Evolutionary conservation across 1,284 basidiomycete genomes (phyloP), one percentile per base, ranked within the genome.

Genomic region (Rhodotorula sp.): DNA sequence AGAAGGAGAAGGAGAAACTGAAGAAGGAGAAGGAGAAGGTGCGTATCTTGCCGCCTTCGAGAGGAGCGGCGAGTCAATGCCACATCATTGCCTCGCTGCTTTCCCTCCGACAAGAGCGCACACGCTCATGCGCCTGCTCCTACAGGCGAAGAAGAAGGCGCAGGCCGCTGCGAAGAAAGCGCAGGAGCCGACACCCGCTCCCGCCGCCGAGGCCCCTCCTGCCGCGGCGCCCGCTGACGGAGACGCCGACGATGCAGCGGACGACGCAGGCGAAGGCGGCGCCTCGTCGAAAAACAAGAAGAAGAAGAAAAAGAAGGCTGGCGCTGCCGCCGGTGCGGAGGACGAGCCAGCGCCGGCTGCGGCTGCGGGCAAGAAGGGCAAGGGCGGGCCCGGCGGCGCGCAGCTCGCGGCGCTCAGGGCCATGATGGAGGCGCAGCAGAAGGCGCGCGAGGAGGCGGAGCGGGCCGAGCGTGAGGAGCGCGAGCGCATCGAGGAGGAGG

Each of bases 21-120:
- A 96, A 96, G 87, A 96, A 96, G 82, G 93, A 96, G 82, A 87
- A 88, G 70, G 93, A 96, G 84, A 95, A 95, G 89, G 92, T 89
- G 63, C 49, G 80, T 34, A 8, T 8, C 3, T 7, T 8, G 25
- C 23, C 57, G 60, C 67, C 42, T 42, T 46, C 62, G 23, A 14
- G 49, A 23, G 48, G 14, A 49, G 16, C 14, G 17, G 48, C 48
- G 48, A 17, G 7, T 49, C 14, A 49, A 17, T 17, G 7, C 48
- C 19, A 50, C 21, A 21, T 16, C 49, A 19, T 34, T 14, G 21
- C 19, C 54, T 55, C 25, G 19, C 54, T 27, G 13, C 14, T 10
- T 12, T 42, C 42, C 21, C n/a, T 42, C 3, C 27, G 0, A 8
- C 13, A 14, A 3, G 25, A 3, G 60, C n/a, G 21, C n/a, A 7